Base-by-base conservation (phyloP, 2,329 filamentous ascomycete genomes). In the Xylariales sp. region DNA sequence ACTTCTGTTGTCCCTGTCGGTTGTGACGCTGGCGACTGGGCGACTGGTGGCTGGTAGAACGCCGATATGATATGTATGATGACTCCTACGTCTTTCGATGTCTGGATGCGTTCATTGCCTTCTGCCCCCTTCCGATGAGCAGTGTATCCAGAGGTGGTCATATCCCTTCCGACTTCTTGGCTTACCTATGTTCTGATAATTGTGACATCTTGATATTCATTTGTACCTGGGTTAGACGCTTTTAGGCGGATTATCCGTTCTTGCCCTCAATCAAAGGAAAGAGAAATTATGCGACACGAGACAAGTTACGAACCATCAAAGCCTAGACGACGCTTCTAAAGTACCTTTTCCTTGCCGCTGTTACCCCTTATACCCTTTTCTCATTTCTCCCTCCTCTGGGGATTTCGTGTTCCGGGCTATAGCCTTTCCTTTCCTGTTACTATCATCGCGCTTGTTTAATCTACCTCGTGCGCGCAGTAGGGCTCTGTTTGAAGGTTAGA, bases 11-110 rank as follows among this genome's bases (percentile, higher is more conserved):
- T 41, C 39, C 39, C 39, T 41, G 12, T 12, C 39, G n/a, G 43
- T 56, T 39, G 56, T 60, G 55, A 58, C 64, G 50, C 48, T 55
- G 57, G 46, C 16, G 64, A 34, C 48, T 50, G 23, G 23, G 23
- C 23, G 23, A 39, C 49, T 56, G 52, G 46, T 9, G 64, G 8
- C 48, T 53, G 16, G 14, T 7, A 61, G 9, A 43, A 41, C 46
- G 45, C n/a, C 53, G 14, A 54, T 48, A 36, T 45, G 59, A 56
- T 39, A 74, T 73, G 74, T 74, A 75, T 73, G 74, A 75, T 76
- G 75, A 75, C 73, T 73, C 73, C 73, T 75, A 75, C 69, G 72
- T 73, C 55, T 63, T 61, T 60, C 56, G 46, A 60, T 59, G n/a
- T 12, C 46, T 58, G 36, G 30, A 60, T 34, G 10, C 30, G 9